A percentile compares a stretch with the other conserved stretches of the same genome.
These are phyloP conservation scores for Niebla homalea DNA, from an alignment of 495 filamentous ascomycete genomes.

Conservation along the genomic window DNA sequence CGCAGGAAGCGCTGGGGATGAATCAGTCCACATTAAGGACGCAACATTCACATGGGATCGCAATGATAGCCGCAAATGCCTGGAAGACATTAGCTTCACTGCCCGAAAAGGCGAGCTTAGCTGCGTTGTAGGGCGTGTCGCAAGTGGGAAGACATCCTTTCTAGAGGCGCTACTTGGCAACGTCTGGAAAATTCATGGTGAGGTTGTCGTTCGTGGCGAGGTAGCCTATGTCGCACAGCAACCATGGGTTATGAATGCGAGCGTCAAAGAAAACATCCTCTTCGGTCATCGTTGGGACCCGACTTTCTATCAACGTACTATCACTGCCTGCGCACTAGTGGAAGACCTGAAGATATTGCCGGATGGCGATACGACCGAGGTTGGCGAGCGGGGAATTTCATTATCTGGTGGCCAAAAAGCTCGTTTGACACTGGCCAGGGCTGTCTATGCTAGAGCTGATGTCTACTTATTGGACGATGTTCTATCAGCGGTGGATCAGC, in stretches of 20 bases:
- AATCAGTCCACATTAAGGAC: slow-evolving; percentile 68
- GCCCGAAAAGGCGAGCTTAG: slow-evolving; percentile 82
- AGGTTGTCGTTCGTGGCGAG: slow-evolving; percentile 67
- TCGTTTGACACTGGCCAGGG: slow-evolving; percentile 82
- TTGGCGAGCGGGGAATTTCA: slow-evolving; percentile 94
- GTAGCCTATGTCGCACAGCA: slow-evolving; percentile 87
- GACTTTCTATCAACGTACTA: slow-evolving; percentile 82
- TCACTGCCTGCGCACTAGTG: slow-evolving; percentile 82
- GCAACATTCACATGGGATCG: slow-evolving; percentile 93
- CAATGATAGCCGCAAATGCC: slow-evolving; percentile 43
- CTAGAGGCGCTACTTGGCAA: slow-evolving; percentile 79
- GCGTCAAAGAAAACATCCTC: slow-evolving; percentile 89
- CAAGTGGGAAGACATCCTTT: slow-evolving; percentile 86
- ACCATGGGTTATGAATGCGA: slow-evolving; percentile 96
- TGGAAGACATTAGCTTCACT: slow-evolving; percentile 72
- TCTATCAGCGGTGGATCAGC: slow-evolving; percentile 91
- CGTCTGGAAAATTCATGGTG: slow-evolving; percentile 76
- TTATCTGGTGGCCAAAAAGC: slow-evolving; percentile 96
- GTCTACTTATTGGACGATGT: slow-evolving; percentile 91
- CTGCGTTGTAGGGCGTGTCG: slow-evolving; percentile 92
- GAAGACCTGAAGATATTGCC: slow-evolving; percentile 90
- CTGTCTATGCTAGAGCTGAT: slow-evolving; percentile 95
- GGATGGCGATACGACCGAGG: slow-evolving; percentile 92
- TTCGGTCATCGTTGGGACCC: slow-evolving; percentile 96
- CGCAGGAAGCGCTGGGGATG: slow-evolving; percentile 62